A percentile compares a stretch with the other conserved stretches of the same genome.
Evolutionary conservation across 2,329 filamentous ascomycete species (phyloP).

Genomic region (Pseudogymnoascus sp.): DNA sequence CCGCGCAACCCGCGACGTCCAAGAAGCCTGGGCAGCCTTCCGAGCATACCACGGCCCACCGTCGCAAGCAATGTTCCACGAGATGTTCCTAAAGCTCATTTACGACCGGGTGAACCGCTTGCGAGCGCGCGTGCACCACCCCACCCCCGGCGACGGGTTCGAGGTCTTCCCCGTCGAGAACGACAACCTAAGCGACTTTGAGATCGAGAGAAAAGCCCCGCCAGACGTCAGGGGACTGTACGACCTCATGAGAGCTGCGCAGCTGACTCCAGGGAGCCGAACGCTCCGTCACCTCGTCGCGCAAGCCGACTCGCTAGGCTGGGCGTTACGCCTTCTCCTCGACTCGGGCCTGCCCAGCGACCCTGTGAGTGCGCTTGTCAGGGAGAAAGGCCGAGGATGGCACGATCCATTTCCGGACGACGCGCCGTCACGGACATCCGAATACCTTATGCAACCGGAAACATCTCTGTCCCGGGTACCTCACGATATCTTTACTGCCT

Average conservation of each 20-base stretch:
- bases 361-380: background rate
- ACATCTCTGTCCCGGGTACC: conserved; percentile 28
- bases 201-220: conserved; percentile 54
- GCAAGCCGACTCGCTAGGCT: background rate
- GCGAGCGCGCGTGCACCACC: conserved; percentile 10
- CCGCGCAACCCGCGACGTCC: conserved; percentile 50
- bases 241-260: conserved; percentile 40
- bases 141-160: conserved; percentile 53
- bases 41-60: conserved; percentile 23
- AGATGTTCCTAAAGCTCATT: conserved; percentile 54
- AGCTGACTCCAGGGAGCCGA: background rate
- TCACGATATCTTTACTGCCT: conserved; percentile 39
- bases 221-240: conserved; percentile 55
- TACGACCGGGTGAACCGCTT: conserved; percentile 25
- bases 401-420: conserved; percentile 20
- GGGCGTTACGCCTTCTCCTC: background rate
- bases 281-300: background rate
- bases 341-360: background rate
- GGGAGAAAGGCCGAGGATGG: background rate
- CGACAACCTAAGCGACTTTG: conserved; percentile 55
- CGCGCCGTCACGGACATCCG: conserved; percentile 15
- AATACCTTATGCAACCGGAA: conserved; percentile 33
- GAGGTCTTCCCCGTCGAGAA: conserved; percentile 50
- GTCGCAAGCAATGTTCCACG: conserved; percentile 43
- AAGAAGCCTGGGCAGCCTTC: conserved; percentile 51